Percentiles rank a stretch among this genome's conserved stretches.
phyloP scores from a whole-genome alignment of 2,329 filamentous ascomycete genomes.

The Metarhizium brunneum region DNA sequence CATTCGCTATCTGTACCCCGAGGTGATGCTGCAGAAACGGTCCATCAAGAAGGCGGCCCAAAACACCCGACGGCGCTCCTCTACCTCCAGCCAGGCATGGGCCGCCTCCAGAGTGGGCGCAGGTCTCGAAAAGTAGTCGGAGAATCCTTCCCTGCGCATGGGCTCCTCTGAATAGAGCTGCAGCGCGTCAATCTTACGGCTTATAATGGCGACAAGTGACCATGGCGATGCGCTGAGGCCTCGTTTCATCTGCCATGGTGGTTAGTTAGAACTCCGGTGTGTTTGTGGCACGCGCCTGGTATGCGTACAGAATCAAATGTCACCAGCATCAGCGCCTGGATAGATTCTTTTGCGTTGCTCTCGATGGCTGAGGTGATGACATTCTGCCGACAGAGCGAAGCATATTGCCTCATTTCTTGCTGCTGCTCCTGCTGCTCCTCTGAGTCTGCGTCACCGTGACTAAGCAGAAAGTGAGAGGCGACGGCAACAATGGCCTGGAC shows the following conservation, averaged over 20 bases:
- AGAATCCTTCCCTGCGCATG: too few relatives aligned
- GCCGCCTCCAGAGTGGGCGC: too few relatives aligned
- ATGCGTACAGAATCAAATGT: slow-evolving; percentile 4
- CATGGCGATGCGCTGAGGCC: too few relatives aligned
- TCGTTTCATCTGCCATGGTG: neutral
- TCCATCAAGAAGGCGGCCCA: slow-evolving; percentile 32
- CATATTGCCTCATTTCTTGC: too few relatives aligned
- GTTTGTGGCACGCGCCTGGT: too few relatives aligned
- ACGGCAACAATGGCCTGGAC: slow-evolving; percentile 6
- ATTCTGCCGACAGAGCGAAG: neutral
- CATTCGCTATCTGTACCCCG: slow-evolving; percentile 24
- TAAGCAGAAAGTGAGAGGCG: neutral
- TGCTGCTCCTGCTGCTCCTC: neutral
- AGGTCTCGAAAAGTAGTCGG: too few relatives aligned
- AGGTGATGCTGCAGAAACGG: slow-evolving; percentile 29
- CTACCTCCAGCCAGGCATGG: slow-evolving; percentile 24
- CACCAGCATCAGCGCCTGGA: slow-evolving; percentile 6
- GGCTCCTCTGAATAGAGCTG: too few relatives aligned
- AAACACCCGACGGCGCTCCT: slow-evolving; percentile 30
- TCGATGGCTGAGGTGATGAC: slow-evolving; percentile 3
- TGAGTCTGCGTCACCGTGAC: neutral
- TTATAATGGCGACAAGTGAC: too few relatives aligned
- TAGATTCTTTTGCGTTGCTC: slow-evolving; percentile 5
- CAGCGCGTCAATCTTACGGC: too few relatives aligned
- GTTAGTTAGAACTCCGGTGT: too few relatives aligned